Evolutionary conservation across 1,284 basidiomycete genomes (phyloP), one percentile per base, ranked within the genome.

Genomic region (Boletus hoseneyae): DNA sequence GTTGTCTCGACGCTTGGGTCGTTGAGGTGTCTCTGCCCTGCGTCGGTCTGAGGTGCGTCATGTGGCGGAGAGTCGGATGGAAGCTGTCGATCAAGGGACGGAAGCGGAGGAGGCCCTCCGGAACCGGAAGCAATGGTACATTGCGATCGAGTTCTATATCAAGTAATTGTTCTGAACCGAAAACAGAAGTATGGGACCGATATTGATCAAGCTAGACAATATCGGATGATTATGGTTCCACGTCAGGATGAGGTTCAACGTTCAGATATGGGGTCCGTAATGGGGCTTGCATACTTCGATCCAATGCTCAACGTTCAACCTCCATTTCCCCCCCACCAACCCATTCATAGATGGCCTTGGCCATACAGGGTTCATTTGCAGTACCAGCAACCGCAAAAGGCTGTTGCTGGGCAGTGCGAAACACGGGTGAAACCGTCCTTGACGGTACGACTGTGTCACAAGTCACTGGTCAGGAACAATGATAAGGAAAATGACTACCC

Each of bases 241-340:
- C 7, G 23, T 25, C 23, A 25, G 23, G 23, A 25, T 25, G 23
- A 25, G 23, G n/a, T n/a, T n/a, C n/a, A n/a, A n/a, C n/a, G 23
- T 25, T 25, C 23, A 25, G 23, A 18, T 38, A 15, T 32, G 12
- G 12, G 25, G 48, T 45, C 39, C 16, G n/a, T 30, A 35, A 48
- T 34, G 3, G 15, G 21, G 23, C 7, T 40, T 29, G 70, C 77
- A 47, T 55, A 87, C 86, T 63, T 87, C 83, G 16, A 90, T 79
- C 87, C 87, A 90, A 57, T 89, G 87, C 30, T n/a, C n/a, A n/a
- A n/a, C n/a, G n/a, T n/a, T 89, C 83, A 15, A 87, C 61, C 37
- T 74, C 72, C 51, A 70, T 70, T 55, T 75, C 79, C 44, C 68
- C 63, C 7, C 60, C 56, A 5, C 73, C 73, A 11, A 64, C 68